These are phyloP conservation scores for Solanum arcanum DNA, from an alignment of 257 asterid genomes.

Conservation along the genomic window DNA sequence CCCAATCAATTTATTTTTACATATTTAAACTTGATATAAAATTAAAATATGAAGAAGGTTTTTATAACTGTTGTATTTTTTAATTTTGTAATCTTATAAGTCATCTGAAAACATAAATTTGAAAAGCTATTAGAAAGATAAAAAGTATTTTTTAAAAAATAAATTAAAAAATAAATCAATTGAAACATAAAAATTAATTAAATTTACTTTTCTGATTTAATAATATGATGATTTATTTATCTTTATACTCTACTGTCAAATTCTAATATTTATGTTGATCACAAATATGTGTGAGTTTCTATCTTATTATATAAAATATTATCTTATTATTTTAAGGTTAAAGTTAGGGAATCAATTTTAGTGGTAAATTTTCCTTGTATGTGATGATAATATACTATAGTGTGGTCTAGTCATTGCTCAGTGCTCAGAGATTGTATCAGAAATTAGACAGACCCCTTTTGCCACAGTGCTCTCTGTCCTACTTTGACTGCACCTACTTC, in stretches of 20 bases:
- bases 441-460: neutral
- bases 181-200: too few relatives aligned
- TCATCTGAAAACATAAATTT: too few relatives aligned
- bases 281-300: too few relatives aligned
- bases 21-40: too few relatives aligned
- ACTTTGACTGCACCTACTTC: neutral
- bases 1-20: too few relatives aligned
- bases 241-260: neutral
- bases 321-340: neutral
- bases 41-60: too few relatives aligned
- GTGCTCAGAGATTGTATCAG: neutral
- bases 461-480: neutral
- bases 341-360: neutral
- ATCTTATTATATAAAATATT: too few relatives aligned
- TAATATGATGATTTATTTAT: neutral
- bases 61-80: too few relatives aligned
- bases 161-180: too few relatives aligned
- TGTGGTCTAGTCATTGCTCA: neutral
- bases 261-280: neutral
- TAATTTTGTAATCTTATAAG: too few relatives aligned
- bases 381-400: slow-evolving; percentile 1
- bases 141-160: too few relatives aligned
- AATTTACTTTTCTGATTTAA: neutral
- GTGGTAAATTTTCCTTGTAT: neutral
- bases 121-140: too few relatives aligned